Evolutionary conservation across 73 alveolate species (phyloP), one percentile per base, ranked within the genome.

Genomic region (Diophrys sp.): DNA sequence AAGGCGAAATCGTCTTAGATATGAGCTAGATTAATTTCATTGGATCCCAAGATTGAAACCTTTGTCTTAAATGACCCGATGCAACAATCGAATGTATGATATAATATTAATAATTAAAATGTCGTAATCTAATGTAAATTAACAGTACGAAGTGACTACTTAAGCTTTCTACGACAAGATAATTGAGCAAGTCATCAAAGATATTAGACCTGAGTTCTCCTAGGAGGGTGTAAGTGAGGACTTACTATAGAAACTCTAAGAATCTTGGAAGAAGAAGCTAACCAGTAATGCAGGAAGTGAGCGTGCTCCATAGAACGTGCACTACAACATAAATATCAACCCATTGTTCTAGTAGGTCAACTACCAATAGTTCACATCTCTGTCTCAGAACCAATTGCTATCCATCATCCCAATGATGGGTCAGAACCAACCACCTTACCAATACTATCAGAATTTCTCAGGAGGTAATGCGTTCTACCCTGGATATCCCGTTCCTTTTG

Each of bases 201-300:
- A 74, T 54, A 79, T 87, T 67, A 79, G 87, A 75, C 81, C 82
- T 25, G 87, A 72, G 31, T 84, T 70, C 27, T 30, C 71, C 23
- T 71, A 1, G 33, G 97, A 91, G 84, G 95, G 97, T 23, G 77
- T 87, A 29, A 68, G 73, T 30, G 97, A 91, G 68, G 95, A 87
- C 44, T 55, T 75, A 26, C 85, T 91, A 25, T 79, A 69, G 29
- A 81, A 87, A 26, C 84, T 91, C 1, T 87, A 75, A 81, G 32
- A 14, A 87, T 34, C 33, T 25, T 87, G 97, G 95, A 93, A 87
- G 84, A 68, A 56, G 5, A 91, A 91, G 77, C 79, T 91, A 68
- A 29, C 56, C 82, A 78, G 14, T 18, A 44, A 18, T 44, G n/a
- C 62, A 11, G 62, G 18, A 44, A 18, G 62, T 11, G 62, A 5